Percentiles rank a stretch among this genome's conserved stretches.
These are phyloP conservation scores for Fusarium pilosicola DNA, from an alignment of 2,329 filamentous ascomycete species.

Conservation along the genomic window DNA sequence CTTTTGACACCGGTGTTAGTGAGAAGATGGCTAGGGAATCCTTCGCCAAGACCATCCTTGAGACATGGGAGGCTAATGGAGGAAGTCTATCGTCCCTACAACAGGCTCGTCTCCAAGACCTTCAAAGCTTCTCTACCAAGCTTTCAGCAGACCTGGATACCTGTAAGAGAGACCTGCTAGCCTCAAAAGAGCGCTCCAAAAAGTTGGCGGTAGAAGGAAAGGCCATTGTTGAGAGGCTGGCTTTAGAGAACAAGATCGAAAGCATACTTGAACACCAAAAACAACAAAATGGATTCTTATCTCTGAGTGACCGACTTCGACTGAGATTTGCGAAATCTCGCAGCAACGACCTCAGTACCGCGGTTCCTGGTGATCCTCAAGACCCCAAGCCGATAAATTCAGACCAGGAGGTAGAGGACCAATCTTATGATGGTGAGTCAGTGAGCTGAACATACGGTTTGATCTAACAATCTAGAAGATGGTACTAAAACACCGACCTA, in stretches of 20 bases:
- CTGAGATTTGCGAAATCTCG: neutral
- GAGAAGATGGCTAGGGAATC: neutral
- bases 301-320: neutral
- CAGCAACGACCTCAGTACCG: rapidly evolving
- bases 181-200: neutral
- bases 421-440: neutral
- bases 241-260: neutral
- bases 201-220: neutral
- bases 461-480: neutral
- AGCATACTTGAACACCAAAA: neutral
- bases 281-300: neutral
- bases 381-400: rapidly evolving
- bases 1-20: rapidly evolving
- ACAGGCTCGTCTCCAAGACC: neutral
- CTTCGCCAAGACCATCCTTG: no score
- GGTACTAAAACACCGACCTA: neutral
- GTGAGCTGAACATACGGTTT: rapidly evolving
- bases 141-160: neutral
- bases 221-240: neutral
- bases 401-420: no score
- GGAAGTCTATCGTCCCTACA: neutral
- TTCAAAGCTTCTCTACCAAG: neutral
- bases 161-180: neutral
- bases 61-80: neutral
- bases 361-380: neutral